Conservation (phyloP, 331 rosid genomes). For the Spiraea crenata region DNA sequence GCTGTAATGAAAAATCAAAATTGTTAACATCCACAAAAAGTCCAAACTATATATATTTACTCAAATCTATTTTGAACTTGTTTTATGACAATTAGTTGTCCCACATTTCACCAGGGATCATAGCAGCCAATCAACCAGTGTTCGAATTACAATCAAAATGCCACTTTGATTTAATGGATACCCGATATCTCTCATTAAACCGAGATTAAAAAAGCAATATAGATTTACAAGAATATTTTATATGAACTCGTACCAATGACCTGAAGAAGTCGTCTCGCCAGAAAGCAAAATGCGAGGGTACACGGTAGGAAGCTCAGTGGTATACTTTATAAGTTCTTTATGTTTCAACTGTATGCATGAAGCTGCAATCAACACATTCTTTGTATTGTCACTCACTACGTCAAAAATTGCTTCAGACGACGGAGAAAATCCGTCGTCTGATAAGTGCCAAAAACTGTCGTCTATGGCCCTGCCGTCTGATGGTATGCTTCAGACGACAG, state of each 20-base stretch:
- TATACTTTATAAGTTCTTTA: conserved; percentile 72
- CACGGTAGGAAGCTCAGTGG: conserved; percentile 70
- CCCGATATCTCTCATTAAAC: background rate
- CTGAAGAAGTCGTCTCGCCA: conserved; percentile 82
- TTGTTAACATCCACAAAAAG: too few species aligned
- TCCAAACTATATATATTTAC: too few species aligned
- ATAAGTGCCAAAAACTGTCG: too few species aligned
- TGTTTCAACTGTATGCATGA: conserved; percentile 77
- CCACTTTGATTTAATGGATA: background rate
- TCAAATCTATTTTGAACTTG: too few species aligned
- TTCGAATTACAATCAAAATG: background rate
- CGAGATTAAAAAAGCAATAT: background rate
- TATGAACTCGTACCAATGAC: conserved; percentile 74
- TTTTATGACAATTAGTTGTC: too few species aligned
- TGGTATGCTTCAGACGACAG: too few species aligned
- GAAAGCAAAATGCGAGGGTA: conserved; percentile 89
- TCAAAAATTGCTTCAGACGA: too few species aligned
- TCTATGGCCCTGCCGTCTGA: too few species aligned
- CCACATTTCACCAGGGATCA: too few species aligned
- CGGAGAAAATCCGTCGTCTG: too few species aligned
- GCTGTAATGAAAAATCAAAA: too few species aligned
- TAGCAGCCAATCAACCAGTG: too few species aligned
- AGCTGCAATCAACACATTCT: conserved; percentile 83
- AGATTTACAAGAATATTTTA: conserved; percentile 6
- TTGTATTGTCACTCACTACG: conserved; percentile 92